These are phyloP conservation scores for Chrysanthemum lavandulifolium DNA, from an alignment of 129 eudicot genomes.

Conservation along the genomic window DNA sequence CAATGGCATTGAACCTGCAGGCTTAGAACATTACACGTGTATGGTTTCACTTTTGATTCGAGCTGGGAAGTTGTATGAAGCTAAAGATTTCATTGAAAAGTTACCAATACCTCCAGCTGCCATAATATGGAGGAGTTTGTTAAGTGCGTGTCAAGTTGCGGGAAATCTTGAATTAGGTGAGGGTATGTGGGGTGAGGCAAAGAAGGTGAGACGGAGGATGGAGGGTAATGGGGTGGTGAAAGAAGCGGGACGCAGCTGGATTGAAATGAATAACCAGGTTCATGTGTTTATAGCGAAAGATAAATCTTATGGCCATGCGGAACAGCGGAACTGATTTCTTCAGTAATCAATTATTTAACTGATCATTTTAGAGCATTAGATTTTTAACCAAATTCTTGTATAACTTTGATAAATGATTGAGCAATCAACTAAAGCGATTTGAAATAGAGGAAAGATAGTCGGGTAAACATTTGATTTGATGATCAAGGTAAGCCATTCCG, in stretches of 20 bases:
- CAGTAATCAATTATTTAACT: conserved; percentile 30
- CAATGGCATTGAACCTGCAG: conserved; percentile 55
- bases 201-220: conserved; percentile 59
- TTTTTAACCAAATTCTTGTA: conserved; percentile 28
- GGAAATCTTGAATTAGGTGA: conserved; percentile 53
- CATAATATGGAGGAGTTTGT: conserved; percentile 63
- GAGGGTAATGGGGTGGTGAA: conserved; percentile 51
- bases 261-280: conserved; percentile 51
- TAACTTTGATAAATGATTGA: conserved; percentile 28
- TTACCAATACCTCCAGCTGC: conserved; percentile 54
- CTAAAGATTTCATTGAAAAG: conserved; percentile 55
- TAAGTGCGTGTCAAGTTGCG: conserved; percentile 50
- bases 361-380: conserved; percentile 41
- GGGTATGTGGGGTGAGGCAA: conserved; percentile 60
- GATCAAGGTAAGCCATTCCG: conserved; percentile 60
- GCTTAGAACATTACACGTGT: conserved; percentile 59
- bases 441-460: no score
- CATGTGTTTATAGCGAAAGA: conserved; percentile 50
- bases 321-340: conserved; percentile 35
- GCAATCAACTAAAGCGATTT: neutral
- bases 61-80: conserved; percentile 56
- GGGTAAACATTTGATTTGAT: conserved; percentile 56
- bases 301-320: conserved; percentile 32
- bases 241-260: conserved; percentile 70
- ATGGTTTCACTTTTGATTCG: conserved; percentile 64